A percentile compares a stretch with the other conserved stretches of the same genome.
phyloP scores from a whole-genome alignment of 106 monocot species.

The Chionographis japonica region DNA sequence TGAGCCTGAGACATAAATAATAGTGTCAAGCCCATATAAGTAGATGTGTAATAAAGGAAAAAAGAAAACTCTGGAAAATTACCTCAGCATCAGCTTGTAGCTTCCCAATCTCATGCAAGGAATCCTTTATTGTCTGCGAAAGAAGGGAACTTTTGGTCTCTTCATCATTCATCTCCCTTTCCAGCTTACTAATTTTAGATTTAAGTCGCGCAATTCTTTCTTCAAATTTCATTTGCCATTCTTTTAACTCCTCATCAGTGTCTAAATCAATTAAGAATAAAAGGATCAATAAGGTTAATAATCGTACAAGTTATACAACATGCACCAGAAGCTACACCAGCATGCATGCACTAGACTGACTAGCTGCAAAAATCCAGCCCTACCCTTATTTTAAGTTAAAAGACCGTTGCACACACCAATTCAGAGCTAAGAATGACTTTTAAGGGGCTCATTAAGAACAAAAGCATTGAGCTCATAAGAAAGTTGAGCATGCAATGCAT shows the following conservation, averaged over 20 bases:
- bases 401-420: too few relatives aligned
- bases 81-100: slow-evolving; percentile 92
- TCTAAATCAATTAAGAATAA: slow-evolving; percentile 40
- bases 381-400: too few relatives aligned
- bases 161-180: slow-evolving; percentile 78
- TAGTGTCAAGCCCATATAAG: background rate
- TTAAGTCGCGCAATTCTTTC: slow-evolving; percentile 73
- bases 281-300: background rate
- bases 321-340: background rate
- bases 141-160: slow-evolving; percentile 52
- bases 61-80: slow-evolving; percentile 17
- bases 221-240: slow-evolving; percentile 96
- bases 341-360: background rate
- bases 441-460: too few relatives aligned
- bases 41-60: background rate
- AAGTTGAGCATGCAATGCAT: too few relatives aligned
- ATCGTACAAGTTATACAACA: slow-evolving; percentile 4
- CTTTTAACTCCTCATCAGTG: slow-evolving; percentile 93
- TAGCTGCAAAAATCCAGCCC: too few relatives aligned
- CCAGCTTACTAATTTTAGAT: slow-evolving; percentile 73
- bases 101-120: slow-evolving; percentile 71
- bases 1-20: slow-evolving; percentile 51
- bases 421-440: too few relatives aligned
- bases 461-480: too few relatives aligned
- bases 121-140: slow-evolving; percentile 52